Base-by-base conservation (phyloP, 306 rosid species). In the Herpetospermum pedunculosum region DNA sequence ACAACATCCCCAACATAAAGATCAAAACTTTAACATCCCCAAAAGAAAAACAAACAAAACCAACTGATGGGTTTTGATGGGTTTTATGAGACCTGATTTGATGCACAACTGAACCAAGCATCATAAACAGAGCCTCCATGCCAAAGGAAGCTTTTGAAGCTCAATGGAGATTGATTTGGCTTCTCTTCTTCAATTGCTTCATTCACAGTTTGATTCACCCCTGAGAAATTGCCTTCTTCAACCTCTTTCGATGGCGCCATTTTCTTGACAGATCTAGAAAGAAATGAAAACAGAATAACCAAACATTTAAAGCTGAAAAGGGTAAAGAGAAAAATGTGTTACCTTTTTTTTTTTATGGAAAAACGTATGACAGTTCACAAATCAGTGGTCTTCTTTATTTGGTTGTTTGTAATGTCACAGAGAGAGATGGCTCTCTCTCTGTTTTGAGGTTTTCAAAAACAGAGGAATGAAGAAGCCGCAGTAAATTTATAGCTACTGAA, bases 101-200 rank as follows among this genome's bases (percentile, higher is more conserved):
- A 93, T 12, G 98, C 97, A 64, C 98, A 93, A 62, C 92, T 90
- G 82, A 93, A 93, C 98, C 98, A 93, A 14, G 98, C 98, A 78
- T 93, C 98, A 72, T 89, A 93, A 43, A 73, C 92, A 79, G 98
- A 93, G 8, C 98, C 98, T 57, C 98, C 98, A 77, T 93, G 92
- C 97, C 97, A 93, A 70, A 93, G 92, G 55, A 90, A 6, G 83
- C 28, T 85, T 62, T 79, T 85, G 55, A 87, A 34, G 76, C 82
- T 76, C 19, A 90, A 86, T 78, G 40, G 62, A 26, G 88, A 67
- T 26, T 37, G 46, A 18, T 77, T 87, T 57, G 21, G 70, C 18
- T 73, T 86, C 60, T 84, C 88, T 69, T 84, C 96, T 47, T 81
- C 89, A 1, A 78, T 89, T 25, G 72, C 78, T 44, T 89, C 89